phyloP scores from a whole-genome alignment of 257 asterid genomes.

The Leonotis leonurus region DNA sequence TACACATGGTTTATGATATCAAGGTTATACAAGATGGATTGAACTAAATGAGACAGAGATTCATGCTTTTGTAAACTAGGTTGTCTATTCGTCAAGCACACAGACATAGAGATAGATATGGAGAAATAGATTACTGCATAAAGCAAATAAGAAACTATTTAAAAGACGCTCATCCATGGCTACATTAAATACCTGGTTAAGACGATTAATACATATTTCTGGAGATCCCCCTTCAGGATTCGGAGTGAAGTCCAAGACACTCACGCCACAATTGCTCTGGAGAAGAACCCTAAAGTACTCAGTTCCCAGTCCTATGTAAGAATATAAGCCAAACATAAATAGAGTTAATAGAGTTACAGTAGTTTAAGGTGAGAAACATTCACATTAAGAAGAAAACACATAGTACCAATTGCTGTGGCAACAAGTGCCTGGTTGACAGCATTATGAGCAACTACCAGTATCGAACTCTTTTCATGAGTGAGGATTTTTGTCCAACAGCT shows the following conservation, averaged over 20 bases:
- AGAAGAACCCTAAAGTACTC: constrained; percentile 81
- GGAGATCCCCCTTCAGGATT: constrained; percentile 54
- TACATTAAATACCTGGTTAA: constrained; percentile 65
- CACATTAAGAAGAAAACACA: background rate
- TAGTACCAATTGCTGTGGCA: constrained; percentile 83
- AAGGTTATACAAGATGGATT: background rate
- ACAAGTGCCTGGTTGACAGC: constrained; percentile 98
- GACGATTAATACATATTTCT: constrained; percentile 69
- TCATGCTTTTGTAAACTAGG: too few species aligned
- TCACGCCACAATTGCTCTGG: constrained; percentile 95
- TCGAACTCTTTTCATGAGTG: constrained; percentile 64
- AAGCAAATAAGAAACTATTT: background rate
- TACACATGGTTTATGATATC: background rate
- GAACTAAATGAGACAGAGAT: too few species aligned
- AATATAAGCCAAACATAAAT: background rate
- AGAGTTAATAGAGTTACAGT: background rate
- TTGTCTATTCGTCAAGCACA: too few species aligned
- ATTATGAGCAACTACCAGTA: constrained; percentile 91
- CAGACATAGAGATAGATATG: background rate
- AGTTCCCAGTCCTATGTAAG: constrained; percentile 55
- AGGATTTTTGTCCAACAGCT: constrained; percentile 76
- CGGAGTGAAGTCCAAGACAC: constrained; percentile 89
- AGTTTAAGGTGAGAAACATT: background rate
- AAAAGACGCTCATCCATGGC: background rate
- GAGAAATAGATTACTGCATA: background rate